Base-by-base conservation (phyloP, 345 rosid genomes). In the Rhizophora apiculata region DNA sequence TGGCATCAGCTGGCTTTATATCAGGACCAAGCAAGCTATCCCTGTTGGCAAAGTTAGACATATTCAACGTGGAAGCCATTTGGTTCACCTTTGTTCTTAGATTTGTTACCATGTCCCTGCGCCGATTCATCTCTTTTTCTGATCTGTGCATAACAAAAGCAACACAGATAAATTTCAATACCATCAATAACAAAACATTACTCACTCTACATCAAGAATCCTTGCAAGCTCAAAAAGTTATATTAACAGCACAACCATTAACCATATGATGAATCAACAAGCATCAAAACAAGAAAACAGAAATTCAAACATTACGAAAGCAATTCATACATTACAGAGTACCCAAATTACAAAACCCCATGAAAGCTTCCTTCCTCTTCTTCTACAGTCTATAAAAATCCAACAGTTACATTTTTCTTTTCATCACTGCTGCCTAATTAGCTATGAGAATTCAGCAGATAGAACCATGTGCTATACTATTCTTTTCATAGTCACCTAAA, bases 81-180 rank as follows among this genome's bases (percentile, higher is more conserved):
- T 92, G 96, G 73, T 76, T 88, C 26, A 86, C 88, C 77, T 86
- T 89, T 31, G 89, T 76, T 73, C 90, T 87, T 82, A 92, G 61
- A 80, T 88, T 90, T 32, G 84, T 79, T 60, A 86, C 78, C 96
- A 87, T 85, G 77, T 95, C 99, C 82, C 80, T 92, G 61, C 99
- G 96, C 46, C 92, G 90, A 73, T 95, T 95, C 88, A 92, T 86
- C 86, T 95, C 99, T 78, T 87, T 95, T 77, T 89, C 98, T 6
- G 98, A 85, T 68, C 98, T 95, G 89, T 49, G 16, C 18, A 79
- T 22, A 26, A 62, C 48, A 69, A 64, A 37, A 16, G 62, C 13
- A 52, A 3, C 60, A 10, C 29, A 2, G 24, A 27, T 56, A 56
- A 56, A 15, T 6, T 21, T 11, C 26, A 8, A 30, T 6, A 8